Evolutionary conservation across 805 yeast genomes (phyloP).

Genomic region (Yamadazyma takamatsuzukensis): DNA sequence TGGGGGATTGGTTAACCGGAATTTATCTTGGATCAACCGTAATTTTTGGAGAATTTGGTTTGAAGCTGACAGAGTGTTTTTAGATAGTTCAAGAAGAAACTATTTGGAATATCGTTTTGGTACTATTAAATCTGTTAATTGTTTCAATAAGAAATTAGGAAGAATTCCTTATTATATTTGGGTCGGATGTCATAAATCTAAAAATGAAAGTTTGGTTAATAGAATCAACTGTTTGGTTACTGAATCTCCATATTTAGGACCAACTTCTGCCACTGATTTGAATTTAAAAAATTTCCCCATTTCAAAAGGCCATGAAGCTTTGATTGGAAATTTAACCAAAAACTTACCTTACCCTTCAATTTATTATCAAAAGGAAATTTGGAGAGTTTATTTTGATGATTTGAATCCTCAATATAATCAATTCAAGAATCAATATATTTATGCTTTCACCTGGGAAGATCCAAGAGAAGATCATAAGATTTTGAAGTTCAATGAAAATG

Average conservation of each 20-base stretch:
- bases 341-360: conserved; percentile 76
- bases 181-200: conserved; percentile 56
- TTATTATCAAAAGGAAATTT: conserved; percentile 71
- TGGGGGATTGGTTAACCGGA: conserved; percentile 70
- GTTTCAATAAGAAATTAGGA: conserved; percentile 63
- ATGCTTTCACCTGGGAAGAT: conserved; percentile 90
- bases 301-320: conserved; percentile 78
- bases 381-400: conserved; percentile 81
- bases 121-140: conserved; percentile 69
- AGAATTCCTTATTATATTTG: conserved; percentile 80
- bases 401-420: conserved; percentile 62
- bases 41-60: conserved; percentile 89
- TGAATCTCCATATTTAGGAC: conserved; percentile 78
- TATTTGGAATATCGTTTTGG: conserved; percentile 81
- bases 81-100: conserved; percentile 78
- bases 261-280: conserved; percentile 24
- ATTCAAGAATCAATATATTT: conserved; percentile 75
- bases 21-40: conserved; percentile 71
- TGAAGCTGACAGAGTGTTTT: conserved; percentile 75
- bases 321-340: conserved; percentile 54
- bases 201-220: conserved; percentile 44
- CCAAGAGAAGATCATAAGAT: conserved; percentile 76
- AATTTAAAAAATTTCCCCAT: conserved; percentile 20
- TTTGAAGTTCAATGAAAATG: conserved; percentile 55
- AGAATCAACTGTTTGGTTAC: conserved; percentile 73